A percentile compares a stretch with the other conserved stretches of the same genome.
Evolutionary conservation across 2,329 filamentous ascomycete species (phyloP).

Genomic region (Annulohypoxylon truncatum): DNA sequence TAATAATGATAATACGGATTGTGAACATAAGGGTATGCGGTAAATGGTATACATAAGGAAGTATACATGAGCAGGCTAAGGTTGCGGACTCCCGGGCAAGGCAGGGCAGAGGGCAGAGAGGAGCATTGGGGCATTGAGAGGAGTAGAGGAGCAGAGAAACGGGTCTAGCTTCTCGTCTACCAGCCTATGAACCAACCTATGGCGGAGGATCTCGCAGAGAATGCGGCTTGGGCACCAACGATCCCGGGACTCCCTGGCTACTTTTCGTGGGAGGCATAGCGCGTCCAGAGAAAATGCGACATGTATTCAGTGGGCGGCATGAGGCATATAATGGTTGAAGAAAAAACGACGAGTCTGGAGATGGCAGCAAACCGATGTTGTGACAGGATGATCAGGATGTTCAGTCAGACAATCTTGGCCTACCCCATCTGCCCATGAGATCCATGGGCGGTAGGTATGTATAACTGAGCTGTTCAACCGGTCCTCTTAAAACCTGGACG

Average conservation of each 20-base stretch:
- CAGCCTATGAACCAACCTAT: slow-evolving; percentile 46
- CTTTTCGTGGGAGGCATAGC: slow-evolving; percentile 45
- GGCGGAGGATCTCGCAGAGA: slow-evolving; percentile 51
- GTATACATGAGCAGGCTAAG: slow-evolving; percentile 34
- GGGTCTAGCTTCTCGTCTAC: slow-evolving; percentile 45
- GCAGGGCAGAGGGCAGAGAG: slow-evolving; percentile 8
- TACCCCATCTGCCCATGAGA: background rate
- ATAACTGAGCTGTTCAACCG: slow-evolving; percentile 45
- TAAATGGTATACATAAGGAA: slow-evolving; percentile 6
- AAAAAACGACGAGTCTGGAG: slow-evolving; percentile 41
- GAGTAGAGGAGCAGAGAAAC: slow-evolving; percentile 41
- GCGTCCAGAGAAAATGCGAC: slow-evolving; percentile 46
- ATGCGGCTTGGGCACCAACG: slow-evolving; percentile 58
- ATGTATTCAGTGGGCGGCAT: slow-evolving; percentile 45
- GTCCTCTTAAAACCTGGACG: slow-evolving; percentile 43
- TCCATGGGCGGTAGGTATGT: slow-evolving; percentile 2
- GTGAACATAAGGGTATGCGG: slow-evolving; percentile 34
- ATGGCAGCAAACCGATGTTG: slow-evolving; percentile 43
- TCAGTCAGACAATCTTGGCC: slow-evolving; percentile 34
- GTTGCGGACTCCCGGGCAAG: slow-evolving; percentile 36
- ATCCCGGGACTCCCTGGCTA: slow-evolving; percentile 52
- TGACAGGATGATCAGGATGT: slow-evolving; percentile 40
- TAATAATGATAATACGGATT: slow-evolving; percentile 25
- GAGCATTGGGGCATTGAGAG: background rate
- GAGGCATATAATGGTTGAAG: slow-evolving; percentile 40